Conservation (phyloP, 2,329 filamentous ascomycete genomes). For the Xylaria sp. region DNA sequence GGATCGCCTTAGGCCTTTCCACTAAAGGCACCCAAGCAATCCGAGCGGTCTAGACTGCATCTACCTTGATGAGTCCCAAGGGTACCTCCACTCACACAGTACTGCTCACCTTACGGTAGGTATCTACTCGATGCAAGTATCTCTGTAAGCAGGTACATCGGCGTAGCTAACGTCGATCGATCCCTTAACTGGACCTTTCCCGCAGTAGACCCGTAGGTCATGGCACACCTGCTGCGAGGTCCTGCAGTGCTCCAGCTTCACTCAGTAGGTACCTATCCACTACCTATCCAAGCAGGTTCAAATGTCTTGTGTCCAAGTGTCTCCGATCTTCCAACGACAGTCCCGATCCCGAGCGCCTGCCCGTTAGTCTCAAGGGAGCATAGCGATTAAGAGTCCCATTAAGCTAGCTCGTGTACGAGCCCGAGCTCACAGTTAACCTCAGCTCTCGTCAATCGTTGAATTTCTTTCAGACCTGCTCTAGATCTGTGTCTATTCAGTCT, state of each 20-base stretch:
- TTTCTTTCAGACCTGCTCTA: constrained; percentile 5
- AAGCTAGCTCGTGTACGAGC: neutral
- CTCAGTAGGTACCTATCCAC: no score
- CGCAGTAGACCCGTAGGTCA: neutral
- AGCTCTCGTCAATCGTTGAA: neutral
- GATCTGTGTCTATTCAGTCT: neutral
- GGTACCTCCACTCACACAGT: no score
- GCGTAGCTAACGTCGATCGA: neutral
- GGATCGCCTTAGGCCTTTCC: neutral
- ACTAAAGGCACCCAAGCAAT: neutral
- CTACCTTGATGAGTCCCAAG: neutral
- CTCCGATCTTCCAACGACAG: constrained; percentile 35
- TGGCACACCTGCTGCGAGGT: neutral
- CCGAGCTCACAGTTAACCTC: neutral
- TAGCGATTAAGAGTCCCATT: constrained; percentile 5
- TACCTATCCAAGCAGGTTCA: constrained; percentile 8
- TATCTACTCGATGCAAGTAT: no score
- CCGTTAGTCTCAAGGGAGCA: constrained; percentile 26
- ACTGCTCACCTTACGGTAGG: no score
- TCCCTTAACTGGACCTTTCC: constrained; percentile 8
- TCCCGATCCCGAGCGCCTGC: constrained; percentile 32
- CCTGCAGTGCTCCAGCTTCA: constrained; percentile 20
- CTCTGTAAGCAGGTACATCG: no score
- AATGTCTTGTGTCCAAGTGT: constrained; percentile 12
- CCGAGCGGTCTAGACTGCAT: constrained; percentile 18